These are phyloP conservation scores for Neurospora tetraspora DNA, from an alignment of 495 filamentous ascomycete genomes.

Conservation along the genomic window DNA sequence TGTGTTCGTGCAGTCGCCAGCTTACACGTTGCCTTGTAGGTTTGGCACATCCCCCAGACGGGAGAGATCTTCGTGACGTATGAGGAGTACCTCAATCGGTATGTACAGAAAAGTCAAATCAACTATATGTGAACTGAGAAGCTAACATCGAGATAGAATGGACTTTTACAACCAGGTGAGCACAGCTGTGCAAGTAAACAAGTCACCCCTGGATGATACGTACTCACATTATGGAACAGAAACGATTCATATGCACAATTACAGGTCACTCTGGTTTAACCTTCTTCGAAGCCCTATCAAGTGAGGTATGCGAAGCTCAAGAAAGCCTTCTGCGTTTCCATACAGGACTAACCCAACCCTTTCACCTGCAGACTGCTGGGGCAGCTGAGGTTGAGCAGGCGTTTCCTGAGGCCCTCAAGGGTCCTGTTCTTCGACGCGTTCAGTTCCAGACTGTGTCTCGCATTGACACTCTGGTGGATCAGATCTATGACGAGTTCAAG, in stretches of 20 bases:
- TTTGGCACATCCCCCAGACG: conserved; percentile 86
- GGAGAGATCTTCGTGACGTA: conserved; percentile 85
- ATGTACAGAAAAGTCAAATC: conserved; percentile 17
- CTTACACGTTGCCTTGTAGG: conserved; percentile 38
- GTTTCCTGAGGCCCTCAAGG: conserved; percentile 86
- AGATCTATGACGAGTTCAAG: conserved; percentile 69
- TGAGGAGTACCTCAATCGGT: conserved; percentile 78
- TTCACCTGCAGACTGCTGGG: conserved; percentile 53
- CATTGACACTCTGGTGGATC: conserved; percentile 75
- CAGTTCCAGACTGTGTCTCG: conserved; percentile 87
- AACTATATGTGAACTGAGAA: neutral
- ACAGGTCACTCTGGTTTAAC: conserved; percentile 85
- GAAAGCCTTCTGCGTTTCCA: neutral
- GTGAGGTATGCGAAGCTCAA: conserved; percentile 59
- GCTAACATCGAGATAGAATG: conserved; percentile 45
- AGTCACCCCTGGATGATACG: neutral
- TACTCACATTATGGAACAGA: conserved; percentile 33
- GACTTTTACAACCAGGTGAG: conserved; percentile 88
- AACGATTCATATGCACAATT: conserved; percentile 87
- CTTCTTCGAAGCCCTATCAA: conserved; percentile 90
- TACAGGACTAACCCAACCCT: neutral
- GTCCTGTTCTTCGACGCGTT: conserved; percentile 77
- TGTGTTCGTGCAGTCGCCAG: conserved; percentile 2
- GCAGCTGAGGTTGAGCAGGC: conserved; percentile 81
- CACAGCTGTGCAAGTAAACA: neutral